Evolutionary conservation across 2,329 filamentous ascomycete species (phyloP), one percentile per base, ranked within the genome.

Genomic region (Cryphonectria naterciae): DNA sequence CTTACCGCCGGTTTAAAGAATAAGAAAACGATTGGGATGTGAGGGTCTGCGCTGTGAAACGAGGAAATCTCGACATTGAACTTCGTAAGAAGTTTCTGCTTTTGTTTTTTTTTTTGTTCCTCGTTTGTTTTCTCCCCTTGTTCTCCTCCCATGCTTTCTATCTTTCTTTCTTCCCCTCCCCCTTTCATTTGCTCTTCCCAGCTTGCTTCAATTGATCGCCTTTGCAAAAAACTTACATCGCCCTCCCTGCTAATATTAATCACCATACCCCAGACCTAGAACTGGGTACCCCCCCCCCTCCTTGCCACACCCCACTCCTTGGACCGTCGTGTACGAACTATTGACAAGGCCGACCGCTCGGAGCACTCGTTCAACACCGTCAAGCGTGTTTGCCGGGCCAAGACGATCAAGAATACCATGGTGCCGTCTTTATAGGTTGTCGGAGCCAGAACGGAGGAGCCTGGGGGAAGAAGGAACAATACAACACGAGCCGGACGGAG

Each of bases 1-100:
- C 63, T 65, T 65, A 65, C 63, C 63, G 63, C 63, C 41, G 63
- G 63, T 65, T 65, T 28, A 22, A 25, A 65, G 43, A 46, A 28
- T 35, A 10, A 28, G 63, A 35, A 32, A 49, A 43, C 35, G 41
- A 65, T 35, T 49, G 63, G 41, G 41, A 49, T 49, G 15, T 19
- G 28, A 65, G 4, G 43, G 41, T 43, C 43, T 46, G 37, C 22
- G 25, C 61, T 19, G n/a, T 49, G 41, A 49, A 65, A 49, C 43
- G 63, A 49, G 43, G 39, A 19, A 46, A 32, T 32, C 43, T 49
- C 10, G 25, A 49, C 41, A 32, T 52, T 25, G 28, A 32, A 49
- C 22, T 43, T 22, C 4, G 41, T 49, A 28, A n/a, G 22, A 46
- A 19, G 39, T 10, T 62, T 43, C 52, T 39, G 22, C 32, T 54